These are phyloP conservation scores for Cyberlindnera sargentensis DNA, from an alignment of 805 yeast genomes.

Conservation along the genomic window DNA sequence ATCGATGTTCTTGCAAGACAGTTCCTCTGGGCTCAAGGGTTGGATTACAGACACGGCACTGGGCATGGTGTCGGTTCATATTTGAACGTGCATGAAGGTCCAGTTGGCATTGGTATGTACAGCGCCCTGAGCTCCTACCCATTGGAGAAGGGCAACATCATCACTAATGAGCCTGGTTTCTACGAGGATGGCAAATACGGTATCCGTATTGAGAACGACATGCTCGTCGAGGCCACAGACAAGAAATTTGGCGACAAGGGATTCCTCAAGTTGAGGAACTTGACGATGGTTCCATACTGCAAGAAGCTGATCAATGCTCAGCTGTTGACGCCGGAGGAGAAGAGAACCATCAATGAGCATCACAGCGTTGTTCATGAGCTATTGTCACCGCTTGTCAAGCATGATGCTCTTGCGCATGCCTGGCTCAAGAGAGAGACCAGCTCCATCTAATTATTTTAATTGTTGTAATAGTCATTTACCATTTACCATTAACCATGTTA, in stretches of 20 bases:
- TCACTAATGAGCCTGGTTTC: slow-evolving; percentile 93
- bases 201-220: slow-evolving; percentile 80
- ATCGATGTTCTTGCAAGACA: slow-evolving; percentile 82
- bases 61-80: slow-evolving; percentile 97
- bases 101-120: slow-evolving; percentile 68
- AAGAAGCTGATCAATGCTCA: slow-evolving; percentile 57
- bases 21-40: slow-evolving; percentile 72
- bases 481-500: background rate
- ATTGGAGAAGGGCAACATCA: slow-evolving; percentile 58
- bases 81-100: slow-evolving; percentile 92
- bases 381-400: slow-evolving; percentile 44
- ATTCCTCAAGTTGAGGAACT: slow-evolving; percentile 70
- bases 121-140: slow-evolving; percentile 44
- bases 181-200: slow-evolving; percentile 90
- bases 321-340: slow-evolving; percentile 55
- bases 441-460: background rate
- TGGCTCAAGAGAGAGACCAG: slow-evolving; percentile 65
- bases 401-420: slow-evolving; percentile 49
- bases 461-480: background rate
- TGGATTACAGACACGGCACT: slow-evolving; percentile 90
- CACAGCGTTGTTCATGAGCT: slow-evolving; percentile 51
- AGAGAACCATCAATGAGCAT: slow-evolving; percentile 59
- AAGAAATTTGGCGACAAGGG: slow-evolving; percentile 46
- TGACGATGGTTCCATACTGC: slow-evolving; percentile 84
- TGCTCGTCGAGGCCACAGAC: slow-evolving; percentile 43